phyloP scores from a whole-genome alignment of 2,329 filamentous ascomycete genomes.

The Fusarium stilboides region DNA sequence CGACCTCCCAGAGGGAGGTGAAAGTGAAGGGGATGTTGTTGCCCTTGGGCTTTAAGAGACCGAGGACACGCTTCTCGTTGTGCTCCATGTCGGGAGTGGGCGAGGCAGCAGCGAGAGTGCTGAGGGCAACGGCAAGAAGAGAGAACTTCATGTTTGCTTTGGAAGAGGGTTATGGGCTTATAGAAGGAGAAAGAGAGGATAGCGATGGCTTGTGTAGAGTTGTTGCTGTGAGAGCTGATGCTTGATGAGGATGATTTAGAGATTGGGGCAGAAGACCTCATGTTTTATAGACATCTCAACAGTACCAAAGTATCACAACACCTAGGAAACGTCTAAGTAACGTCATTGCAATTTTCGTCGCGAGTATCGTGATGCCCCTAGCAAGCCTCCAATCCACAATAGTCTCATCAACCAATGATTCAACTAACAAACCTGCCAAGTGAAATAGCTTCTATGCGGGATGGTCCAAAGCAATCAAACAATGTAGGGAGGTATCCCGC shows the following conservation, averaged over 20 bases:
- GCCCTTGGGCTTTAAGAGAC: conserved; percentile 37
- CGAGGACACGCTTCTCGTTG: conserved; percentile 35
- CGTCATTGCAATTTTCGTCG: conserved; percentile 33
- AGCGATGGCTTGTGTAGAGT: neutral
- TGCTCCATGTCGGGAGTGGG: conserved; percentile 45
- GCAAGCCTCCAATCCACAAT: conserved; percentile 14
- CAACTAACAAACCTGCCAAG: conserved; percentile 27
- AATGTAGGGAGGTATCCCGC: conserved; percentile 2
- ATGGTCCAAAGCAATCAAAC: conserved; percentile 16
- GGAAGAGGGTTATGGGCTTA: neutral
- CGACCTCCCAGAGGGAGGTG: conserved; percentile 64
- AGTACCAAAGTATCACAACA: neutral
- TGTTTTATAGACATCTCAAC: conserved; percentile 31
- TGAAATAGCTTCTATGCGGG: conserved; percentile 5
- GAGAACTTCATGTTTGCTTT: conserved; percentile 48
- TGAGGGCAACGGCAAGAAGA: conserved; percentile 40
- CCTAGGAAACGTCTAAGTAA: neutral
- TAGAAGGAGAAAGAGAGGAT: neutral
- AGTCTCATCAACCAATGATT: conserved; percentile 6
- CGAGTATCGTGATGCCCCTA: conserved; percentile 11
- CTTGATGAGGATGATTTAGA: neutral
- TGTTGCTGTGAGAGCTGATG: conserved; percentile 6
- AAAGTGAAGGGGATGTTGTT: conserved; percentile 55
- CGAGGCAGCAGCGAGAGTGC: conserved; percentile 41
- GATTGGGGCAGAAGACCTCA: neutral